Evolutionary conservation across 1,284 basidiomycete genomes (phyloP).

Genomic region (Cryptococcus maquisensis): DNA sequence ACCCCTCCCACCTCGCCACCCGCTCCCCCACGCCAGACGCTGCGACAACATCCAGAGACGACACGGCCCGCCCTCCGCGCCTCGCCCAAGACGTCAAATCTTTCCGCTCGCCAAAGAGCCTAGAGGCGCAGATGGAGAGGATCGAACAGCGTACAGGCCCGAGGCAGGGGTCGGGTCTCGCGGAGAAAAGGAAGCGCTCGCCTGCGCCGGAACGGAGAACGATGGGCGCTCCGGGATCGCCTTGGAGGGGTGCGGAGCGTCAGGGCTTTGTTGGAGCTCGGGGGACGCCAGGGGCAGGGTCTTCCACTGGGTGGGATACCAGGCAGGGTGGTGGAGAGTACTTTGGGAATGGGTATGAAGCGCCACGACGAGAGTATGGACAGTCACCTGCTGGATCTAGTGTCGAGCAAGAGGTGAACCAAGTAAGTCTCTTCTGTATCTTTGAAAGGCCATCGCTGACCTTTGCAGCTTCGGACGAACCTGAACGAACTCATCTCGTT

Average conservation of each 20-base stretch:
- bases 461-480: conserved; percentile 23
- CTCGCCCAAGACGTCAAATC: background rate
- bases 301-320: background rate
- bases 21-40: no score
- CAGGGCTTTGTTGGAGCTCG: background rate
- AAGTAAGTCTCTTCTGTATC: background rate
- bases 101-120: background rate
- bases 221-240: background rate
- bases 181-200: background rate
- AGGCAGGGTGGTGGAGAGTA: background rate
- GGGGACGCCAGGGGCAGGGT: background rate
- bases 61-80: no score
- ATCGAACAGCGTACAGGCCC: background rate
- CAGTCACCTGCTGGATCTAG: background rate
- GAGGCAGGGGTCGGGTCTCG: background rate
- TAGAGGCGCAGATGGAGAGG: background rate
- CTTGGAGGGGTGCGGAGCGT: background rate
- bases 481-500: conserved; percentile 27
- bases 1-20: no score
- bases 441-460: background rate
- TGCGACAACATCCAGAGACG: no score
- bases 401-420: background rate
- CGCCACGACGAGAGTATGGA: conserved; percentile 9
- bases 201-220: background rate
- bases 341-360: conserved; percentile 9